Conservation (phyloP, 176 grass and related monocot species). For the Raddia guianensis region DNA sequence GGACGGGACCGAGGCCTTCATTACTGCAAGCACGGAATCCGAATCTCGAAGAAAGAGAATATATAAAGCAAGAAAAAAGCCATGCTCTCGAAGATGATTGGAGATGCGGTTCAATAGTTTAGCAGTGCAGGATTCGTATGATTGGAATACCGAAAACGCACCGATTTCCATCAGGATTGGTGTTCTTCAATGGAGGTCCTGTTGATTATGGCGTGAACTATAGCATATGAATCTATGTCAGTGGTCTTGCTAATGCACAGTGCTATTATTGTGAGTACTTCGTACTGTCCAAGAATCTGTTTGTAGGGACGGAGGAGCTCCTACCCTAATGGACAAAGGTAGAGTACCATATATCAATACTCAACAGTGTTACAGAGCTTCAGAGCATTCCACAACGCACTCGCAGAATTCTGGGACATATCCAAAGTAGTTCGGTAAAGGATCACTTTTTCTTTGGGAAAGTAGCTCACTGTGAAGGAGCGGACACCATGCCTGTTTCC, state of each 20-base stretch:
- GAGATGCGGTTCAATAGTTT: not conserved
- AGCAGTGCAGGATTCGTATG: constrained; percentile 31
- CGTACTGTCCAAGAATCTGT: constrained; percentile 28
- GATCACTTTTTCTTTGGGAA: not conserved
- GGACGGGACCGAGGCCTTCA: not conserved
- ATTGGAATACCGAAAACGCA: constrained; percentile 27
- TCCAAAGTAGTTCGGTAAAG: constrained; percentile 26
- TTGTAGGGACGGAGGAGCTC: not conserved
- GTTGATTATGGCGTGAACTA: constrained; percentile 28
- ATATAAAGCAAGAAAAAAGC: constrained; percentile 4
- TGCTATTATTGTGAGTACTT: constrained; percentile 20
- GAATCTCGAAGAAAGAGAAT: constrained; percentile 36
- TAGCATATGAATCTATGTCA: not conserved
- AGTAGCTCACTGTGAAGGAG: not conserved
- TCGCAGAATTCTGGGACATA: constrained; percentile 9
- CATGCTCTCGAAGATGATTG: constrained; percentile 17
- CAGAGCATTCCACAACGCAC: not conserved
- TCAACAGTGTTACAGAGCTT: not conserved
- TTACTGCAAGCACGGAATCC: constrained; percentile 21
- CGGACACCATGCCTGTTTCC: not conserved
- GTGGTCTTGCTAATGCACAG: not conserved
- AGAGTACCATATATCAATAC: not conserved
- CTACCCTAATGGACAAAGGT: constrained; percentile 26
- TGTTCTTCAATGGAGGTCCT: not conserved
- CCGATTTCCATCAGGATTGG: constrained; percentile 23